Evolutionary conservation across 345 rosid species (phyloP).

Genomic region (Gossypium rotundifolium): DNA sequence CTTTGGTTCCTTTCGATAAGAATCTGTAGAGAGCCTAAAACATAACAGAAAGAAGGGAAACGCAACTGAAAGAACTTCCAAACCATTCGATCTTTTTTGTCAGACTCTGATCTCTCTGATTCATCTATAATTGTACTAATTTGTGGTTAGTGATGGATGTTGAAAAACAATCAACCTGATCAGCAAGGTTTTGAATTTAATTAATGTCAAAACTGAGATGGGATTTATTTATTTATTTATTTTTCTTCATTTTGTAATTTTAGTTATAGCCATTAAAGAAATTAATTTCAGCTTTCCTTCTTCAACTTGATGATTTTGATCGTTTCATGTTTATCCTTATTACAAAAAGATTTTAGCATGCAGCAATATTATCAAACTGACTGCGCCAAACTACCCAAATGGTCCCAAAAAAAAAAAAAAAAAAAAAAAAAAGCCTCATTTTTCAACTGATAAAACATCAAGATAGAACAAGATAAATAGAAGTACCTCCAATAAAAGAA

Average conservation of each 20-base stretch:
- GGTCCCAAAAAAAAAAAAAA: background rate
- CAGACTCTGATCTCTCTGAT: background rate
- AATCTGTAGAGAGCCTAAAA: background rate
- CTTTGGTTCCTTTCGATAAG: background rate
- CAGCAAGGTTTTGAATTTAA: no score
- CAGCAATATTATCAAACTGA: background rate
- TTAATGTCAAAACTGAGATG: no score
- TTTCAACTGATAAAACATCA: background rate
- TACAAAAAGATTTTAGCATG: background rate
- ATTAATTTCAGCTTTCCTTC: background rate
- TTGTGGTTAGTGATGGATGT: background rate
- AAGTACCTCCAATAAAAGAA: background rate
- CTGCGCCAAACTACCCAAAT: background rate
- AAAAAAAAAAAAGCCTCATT: background rate
- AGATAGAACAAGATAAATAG: background rate
- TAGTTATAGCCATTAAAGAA: background rate
- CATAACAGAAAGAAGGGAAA: background rate
- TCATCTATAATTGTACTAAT: background rate
- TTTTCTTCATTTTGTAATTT: no score
- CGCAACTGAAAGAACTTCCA: background rate
- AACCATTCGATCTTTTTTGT: background rate
- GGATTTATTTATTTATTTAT: no score
- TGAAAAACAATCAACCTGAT: background rate
- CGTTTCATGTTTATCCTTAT: background rate
- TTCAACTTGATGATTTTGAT: conserved; percentile 3